Evolutionary conservation across 345 rosid species (phyloP), one percentile per base, ranked within the genome.

Genomic region (Excoecaria cochinchinensis): DNA sequence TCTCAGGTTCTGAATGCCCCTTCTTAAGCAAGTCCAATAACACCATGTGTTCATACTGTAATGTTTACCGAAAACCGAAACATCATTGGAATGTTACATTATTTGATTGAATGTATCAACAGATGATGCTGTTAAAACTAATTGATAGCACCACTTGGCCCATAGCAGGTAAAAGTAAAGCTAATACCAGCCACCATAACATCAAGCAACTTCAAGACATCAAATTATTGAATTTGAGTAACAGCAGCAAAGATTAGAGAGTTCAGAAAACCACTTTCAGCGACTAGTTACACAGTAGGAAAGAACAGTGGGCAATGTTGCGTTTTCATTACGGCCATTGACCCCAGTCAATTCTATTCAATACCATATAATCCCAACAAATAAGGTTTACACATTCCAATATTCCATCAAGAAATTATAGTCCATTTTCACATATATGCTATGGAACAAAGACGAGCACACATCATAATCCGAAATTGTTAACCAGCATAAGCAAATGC

Each of bases 1-100:
- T 89, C 2, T 88, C 97, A 3, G 97, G 88, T 71, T 93, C 99
- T 5, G 84, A 17, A 60, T 91, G 91, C n/a, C 98, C 98, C 80
- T 86, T 89, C 84, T 90, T 89, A 25, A 95, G 84, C 88, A 95
- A 82, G 64, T 90, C 97, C 76, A 90, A 76, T 71, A 95, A 61
- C 17, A 90, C 89, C 94, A 85, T 69, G 21, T 86, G 78, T 87
- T 95, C 99, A n/a, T 89, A 95, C 97, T 95, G 86, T 9, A 77
- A 77, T 39, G n/a, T 38, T 63, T 14, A 81, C 46, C 51, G 66
- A 66, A 16, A 70, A 63, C 15, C 36, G 66, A 61, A 78, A 24
- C 70, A 19, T 21, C 61, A 69, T 48, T 21, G 51, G n/a, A 55
- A 36, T 40, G 22, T 6, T 53, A 12, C 1, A 52, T 56, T 19